Evolutionary conservation across 768 basidiomycete species (phyloP), one percentile per base, ranked within the genome.

Genomic region (Leccinum broughii): DNA sequence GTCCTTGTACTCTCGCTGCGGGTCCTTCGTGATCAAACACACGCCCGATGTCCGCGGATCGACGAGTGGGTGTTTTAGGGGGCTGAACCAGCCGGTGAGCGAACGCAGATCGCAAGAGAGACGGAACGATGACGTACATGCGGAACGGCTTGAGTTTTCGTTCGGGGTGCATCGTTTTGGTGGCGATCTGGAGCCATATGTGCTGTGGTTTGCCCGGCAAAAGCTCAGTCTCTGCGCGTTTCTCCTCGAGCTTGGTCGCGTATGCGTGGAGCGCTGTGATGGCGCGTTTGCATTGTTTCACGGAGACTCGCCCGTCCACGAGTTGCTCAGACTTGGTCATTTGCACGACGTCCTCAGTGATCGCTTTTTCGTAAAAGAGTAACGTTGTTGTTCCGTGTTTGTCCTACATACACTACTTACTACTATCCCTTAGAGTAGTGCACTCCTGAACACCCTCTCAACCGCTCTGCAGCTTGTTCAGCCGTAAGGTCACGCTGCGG

Each of bases 1-100:
- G 71, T 96, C 93, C 75, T 99, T 99, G 82, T 98, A 99, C 71
- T 93, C 83, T 50, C 96, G 81, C 68, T 98, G 96, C 2, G 96
- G 96, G 72, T 96, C 93, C 77, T 98, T 98, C 54, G 90, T 90
- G 75, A 99, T 89, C 54, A 99, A 80, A 74, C 95, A 98, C 54
- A 99, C 81, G 10, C 89, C 76, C 6, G 85, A 86, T 14, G 83
- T 86, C 54, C 90, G 86, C 13, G 90, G 96, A 79, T 92, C 95
- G 69, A 92, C 85, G 62, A 93, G 76, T 34, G 90, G 90, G 70
- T 97, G 83, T 41, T 83, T 85, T 50, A 99, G 81, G 6, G 90
- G 87, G 59, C 93, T 73, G 56, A 53, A 34, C 14, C 60, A 35
- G 14, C 20, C 20, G 2, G 0, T 60, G 57, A 66, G 66, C 17